phyloP scores from a whole-genome alignment of 179 eudicot genomes.

The Beta lomatogona region DNA sequence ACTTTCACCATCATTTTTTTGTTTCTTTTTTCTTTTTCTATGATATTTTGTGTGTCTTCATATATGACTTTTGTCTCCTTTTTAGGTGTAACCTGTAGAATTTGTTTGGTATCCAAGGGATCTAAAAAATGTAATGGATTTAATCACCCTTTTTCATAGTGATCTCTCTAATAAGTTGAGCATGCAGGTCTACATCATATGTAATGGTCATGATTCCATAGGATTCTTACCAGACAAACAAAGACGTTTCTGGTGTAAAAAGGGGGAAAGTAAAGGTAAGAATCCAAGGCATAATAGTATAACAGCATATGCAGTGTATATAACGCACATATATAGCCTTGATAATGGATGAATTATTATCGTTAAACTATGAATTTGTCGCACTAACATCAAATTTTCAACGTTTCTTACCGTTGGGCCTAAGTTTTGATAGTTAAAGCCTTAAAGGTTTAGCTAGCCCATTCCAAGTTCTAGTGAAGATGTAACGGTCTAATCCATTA shows the following conservation, averaged over 20 bases:
- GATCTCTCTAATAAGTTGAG: slow-evolving; percentile 24
- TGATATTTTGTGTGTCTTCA: slow-evolving; percentile 8
- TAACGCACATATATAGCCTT: not conserved
- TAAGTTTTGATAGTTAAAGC: not conserved
- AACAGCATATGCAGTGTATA: not conserved
- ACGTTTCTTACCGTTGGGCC: not conserved
- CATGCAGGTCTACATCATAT: slow-evolving; percentile 40
- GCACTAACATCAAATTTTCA: not conserved
- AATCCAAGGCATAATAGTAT: slow-evolving; percentile 37
- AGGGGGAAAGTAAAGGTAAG: slow-evolving; percentile 29
- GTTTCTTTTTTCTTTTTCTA: not conserved
- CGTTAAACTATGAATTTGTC: not conserved
- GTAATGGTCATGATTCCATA: slow-evolving; percentile 23
- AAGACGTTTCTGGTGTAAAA: slow-evolving; percentile 30
- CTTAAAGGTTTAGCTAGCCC: too few species aligned
- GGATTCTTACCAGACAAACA: slow-evolving; percentile 33
- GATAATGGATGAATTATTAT: not conserved
- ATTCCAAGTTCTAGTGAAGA: not conserved
- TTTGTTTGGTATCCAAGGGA: slow-evolving; percentile 43
- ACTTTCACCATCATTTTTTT: slow-evolving; percentile 21
- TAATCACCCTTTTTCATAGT: not conserved
- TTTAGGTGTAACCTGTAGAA: slow-evolving; percentile 5
- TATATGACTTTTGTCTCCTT: slow-evolving; percentile 31
- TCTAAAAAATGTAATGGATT: not conserved
- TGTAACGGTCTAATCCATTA: not conserved